phyloP scores from a whole-genome alignment of 495 filamentous ascomycete species.

The Sphaerosporella brunnea region DNA sequence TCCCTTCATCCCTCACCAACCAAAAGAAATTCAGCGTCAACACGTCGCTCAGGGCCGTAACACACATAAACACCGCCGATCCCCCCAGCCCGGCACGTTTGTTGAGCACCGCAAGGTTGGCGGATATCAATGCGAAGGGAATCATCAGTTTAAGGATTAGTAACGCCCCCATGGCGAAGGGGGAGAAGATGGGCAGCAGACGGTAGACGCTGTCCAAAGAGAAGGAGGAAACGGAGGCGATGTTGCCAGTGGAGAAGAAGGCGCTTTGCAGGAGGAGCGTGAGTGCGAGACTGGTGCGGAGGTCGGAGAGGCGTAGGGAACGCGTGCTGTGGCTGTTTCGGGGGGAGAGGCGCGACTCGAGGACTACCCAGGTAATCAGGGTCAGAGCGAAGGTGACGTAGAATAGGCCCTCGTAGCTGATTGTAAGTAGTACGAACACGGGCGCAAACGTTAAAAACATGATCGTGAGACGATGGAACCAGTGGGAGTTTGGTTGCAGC shows the following conservation, averaged over 20 bases:
- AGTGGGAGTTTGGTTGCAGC: slow-evolving; percentile 66
- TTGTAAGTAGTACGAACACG: slow-evolving; percentile 87
- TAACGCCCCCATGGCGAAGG: slow-evolving; percentile 78
- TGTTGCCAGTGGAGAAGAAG: slow-evolving; percentile 95
- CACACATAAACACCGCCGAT: slow-evolving; percentile 66
- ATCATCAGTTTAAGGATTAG: slow-evolving; percentile 81
- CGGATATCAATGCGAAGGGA: slow-evolving; percentile 83
- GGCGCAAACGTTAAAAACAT: slow-evolving; percentile 89
- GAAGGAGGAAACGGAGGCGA: slow-evolving; percentile 89
- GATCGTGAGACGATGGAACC: slow-evolving; percentile 73
- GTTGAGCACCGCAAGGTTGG: slow-evolving; percentile 89
- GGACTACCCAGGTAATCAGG: slow-evolving; percentile 71
- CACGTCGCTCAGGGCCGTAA: slow-evolving; percentile 81
- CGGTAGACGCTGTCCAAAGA: slow-evolving; percentile 78
- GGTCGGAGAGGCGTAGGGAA: slow-evolving; percentile 57
- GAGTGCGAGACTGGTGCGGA: slow-evolving; percentile 82
- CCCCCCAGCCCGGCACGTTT: slow-evolving; percentile 28
- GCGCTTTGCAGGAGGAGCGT: slow-evolving; percentile 83
- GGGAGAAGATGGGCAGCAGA: slow-evolving; percentile 85
- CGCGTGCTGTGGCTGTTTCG: slow-evolving; percentile 33
- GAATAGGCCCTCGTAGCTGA: slow-evolving; percentile 95
- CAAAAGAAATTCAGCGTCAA: slow-evolving; percentile 96
- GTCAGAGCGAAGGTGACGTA: slow-evolving; percentile 76
- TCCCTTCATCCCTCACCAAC: slow-evolving; percentile 87
- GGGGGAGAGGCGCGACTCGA: slow-evolving; percentile 38